Evolutionary conservation across 2,329 filamentous ascomycete species (phyloP), one percentile per base, ranked within the genome.

Genomic region (Fusarium napiforme): DNA sequence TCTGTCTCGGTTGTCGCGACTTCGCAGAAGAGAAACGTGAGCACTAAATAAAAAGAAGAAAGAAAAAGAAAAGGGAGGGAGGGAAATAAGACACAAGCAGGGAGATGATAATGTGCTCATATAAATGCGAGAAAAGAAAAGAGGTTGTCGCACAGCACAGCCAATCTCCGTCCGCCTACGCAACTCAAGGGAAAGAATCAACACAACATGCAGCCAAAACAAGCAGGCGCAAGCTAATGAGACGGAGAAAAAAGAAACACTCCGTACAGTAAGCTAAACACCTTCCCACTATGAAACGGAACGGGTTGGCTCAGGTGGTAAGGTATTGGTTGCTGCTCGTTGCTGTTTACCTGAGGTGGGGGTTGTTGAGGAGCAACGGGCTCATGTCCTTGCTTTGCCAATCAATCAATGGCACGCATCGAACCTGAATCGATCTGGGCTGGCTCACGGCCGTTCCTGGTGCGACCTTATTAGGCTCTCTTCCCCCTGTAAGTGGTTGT

Each of bases 331-430:
- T 59, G 56, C 26, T 43, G 52, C 15, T n/a, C 59, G 71, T 71
- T 75, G 53, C 71, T 68, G 61, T 75, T 73, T 76, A 74, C 73
- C 56, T 68, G 50, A 66, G 70, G 75, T 69, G 67, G 67, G 75
- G 75, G 69, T 75, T 70, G 75, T 73, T 76, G 74, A 74, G 72
- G 72, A 75, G 75, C 75, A 77, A 77, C 69, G 65, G 67, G 42
- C 67, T 52, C 46, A 60, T 37, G 59, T 32, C 64, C 50, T 52
- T 66, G 45, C 47, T 42, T 55, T 71, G 60, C 71, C 56, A 69
- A 74, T 73, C 71, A 74, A 53, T 69, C 59, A 58, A 72, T 65
- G 50, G 52, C 46, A 53, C 32, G 39, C 66, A 69, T 69, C 40
- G 46, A 59, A 53, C 59, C 65, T 50, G 60, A 70, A 65, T 62